A percentile compares a stretch with the other conserved stretches of the same genome.
These are phyloP conservation scores for Colletotrichum filicis DNA, from an alignment of 2,329 filamentous ascomycete genomes.

Conservation along the genomic window DNA sequence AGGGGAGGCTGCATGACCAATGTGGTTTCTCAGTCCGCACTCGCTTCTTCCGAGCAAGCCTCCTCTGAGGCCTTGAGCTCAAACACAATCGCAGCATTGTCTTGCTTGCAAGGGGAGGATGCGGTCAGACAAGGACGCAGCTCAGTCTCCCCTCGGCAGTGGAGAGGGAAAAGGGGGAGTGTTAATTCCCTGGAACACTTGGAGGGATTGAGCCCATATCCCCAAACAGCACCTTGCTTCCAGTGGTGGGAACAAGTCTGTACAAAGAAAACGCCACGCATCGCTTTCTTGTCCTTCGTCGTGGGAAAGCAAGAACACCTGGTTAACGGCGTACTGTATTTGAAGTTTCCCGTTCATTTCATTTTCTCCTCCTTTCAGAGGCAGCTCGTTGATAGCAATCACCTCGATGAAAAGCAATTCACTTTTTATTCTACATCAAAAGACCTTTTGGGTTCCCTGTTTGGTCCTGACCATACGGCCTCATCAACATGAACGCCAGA, in stretches of 20 bases:
- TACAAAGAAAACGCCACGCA: constrained; percentile 19
- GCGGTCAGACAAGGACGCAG: constrained; percentile 6
- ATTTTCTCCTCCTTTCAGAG: neutral
- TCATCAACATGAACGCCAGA: constrained; percentile 16
- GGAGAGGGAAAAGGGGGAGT: neutral
- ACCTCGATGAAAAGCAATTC: constrained; percentile 15
- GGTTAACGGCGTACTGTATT: constrained; percentile 18
- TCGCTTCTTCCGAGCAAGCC: neutral
- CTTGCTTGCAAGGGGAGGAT: neutral
- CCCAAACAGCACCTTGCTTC: neutral
- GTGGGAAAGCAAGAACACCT: constrained; percentile 22
- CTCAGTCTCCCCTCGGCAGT: neutral
- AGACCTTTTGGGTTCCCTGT: constrained; percentile 3
- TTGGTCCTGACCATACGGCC: neutral
- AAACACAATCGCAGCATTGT: neutral
- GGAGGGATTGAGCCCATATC: neutral
- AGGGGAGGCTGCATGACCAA: neutral
- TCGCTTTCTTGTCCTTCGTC: neutral
- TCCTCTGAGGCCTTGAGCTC: neutral
- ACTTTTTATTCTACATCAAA: constrained; percentile 19
- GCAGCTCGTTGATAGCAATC: neutral
- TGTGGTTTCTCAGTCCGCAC: neutral
- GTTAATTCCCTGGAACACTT: constrained; percentile 7
- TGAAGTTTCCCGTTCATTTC: neutral
- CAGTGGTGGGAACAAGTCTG: constrained; percentile 12